Evolutionary conservation across 2,329 filamentous ascomycete species (phyloP).

Genomic region (Trichoderma asperellum): DNA sequence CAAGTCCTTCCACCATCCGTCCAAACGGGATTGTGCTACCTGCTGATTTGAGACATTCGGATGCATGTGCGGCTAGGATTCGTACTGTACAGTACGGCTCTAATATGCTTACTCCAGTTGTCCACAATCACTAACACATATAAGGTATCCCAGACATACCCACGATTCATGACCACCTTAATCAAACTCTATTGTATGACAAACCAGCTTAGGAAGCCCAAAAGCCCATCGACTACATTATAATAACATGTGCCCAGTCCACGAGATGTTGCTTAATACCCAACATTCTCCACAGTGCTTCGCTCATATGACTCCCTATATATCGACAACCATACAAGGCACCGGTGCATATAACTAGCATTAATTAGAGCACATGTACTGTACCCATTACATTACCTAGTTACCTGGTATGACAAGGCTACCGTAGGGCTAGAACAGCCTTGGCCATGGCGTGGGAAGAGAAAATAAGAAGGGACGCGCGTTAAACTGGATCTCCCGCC

Average conservation of each 20-base stretch:
- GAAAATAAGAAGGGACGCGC: conserved; percentile 20
- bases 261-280: neutral
- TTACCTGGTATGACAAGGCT: conserved; percentile 7
- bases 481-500: conserved; percentile 15
- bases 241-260: neutral
- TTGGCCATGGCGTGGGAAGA: neutral
- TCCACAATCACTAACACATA: neutral
- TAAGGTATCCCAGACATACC: neutral
- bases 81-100: neutral
- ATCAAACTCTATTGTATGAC: neutral
- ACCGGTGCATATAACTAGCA: neutral
- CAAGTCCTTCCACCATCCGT: neutral
- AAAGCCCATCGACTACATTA: neutral
- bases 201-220: neutral
- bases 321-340: neutral
- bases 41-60: neutral
- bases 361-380: neutral
- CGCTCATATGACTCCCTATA: conserved; percentile 12
- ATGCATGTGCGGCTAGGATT: neutral
- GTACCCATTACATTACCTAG: neutral
- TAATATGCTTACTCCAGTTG: neutral
- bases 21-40: neutral
- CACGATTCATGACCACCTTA: neutral
- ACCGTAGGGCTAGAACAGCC: conserved; percentile 8
- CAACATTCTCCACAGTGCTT: neutral